Evolutionary conservation across 805 yeast genomes (phyloP), one percentile per base, ranked within the genome.

Genomic region (Yarrowia divulgata): DNA sequence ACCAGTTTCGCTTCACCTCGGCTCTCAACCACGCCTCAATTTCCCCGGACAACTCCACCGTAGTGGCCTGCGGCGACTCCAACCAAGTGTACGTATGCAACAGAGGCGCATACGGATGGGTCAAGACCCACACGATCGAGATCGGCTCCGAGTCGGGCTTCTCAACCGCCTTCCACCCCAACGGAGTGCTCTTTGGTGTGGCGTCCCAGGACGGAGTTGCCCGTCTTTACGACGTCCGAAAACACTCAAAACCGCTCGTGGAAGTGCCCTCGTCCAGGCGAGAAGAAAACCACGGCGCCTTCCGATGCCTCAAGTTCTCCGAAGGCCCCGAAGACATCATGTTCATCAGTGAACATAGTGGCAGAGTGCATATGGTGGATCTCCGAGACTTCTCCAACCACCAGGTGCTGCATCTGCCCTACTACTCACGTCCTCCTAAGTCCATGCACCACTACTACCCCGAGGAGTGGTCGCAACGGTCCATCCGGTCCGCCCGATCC

Each of bases 191-290:
- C 71, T 90, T 93, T 76, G 88, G 95, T 1, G 87, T 90, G 0
- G 88, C 93, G 32, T 92, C 92, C 77, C 97, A 93, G 78, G 93
- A 90, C 75, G 98, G 98, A 8, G 80, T 86, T 23, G 88, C 94
- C 70, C 81, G 88, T 71, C 79, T 93, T 9, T 93, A 88, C 76
- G 98, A 93, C 77, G 76, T 90, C 8, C 81, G 98, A 72, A 88
- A 88, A 71, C 76, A 87, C 67, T n/a, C 54, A 37, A 34, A 57
- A 34, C 80, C 81, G 16, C 70, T 79, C 48, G 69, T 73, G 14
- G 69, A 83, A 39, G 80, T 84, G 73, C 81, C 78, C 70, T 75
- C 81, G 16, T 82, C 82, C 57, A 80, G 84, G 45, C 77, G 84
- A 4, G 79, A 70, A n/a, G 75, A 73, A 75, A 58, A 81, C 35